A percentile compares a stretch with the other conserved stretches of the same genome.
phyloP scores from a whole-genome alignment of 2,329 filamentous ascomycete genomes.

The Apiospora sp. region DNA sequence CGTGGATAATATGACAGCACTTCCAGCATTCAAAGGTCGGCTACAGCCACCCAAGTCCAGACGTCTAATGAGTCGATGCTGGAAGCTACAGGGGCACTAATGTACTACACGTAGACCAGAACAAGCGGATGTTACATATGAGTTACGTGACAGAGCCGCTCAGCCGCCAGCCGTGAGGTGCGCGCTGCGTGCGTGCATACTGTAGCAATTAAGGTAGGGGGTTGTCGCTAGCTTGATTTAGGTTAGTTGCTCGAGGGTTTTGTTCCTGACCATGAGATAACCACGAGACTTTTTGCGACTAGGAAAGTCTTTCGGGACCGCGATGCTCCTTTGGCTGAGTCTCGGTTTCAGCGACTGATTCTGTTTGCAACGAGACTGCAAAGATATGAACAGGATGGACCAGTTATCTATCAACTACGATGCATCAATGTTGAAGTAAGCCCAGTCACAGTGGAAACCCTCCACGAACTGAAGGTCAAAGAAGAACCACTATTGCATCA shows the following conservation, averaged over 20 bases:
- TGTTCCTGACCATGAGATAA: slow-evolving; percentile 9
- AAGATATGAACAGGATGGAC: background rate
- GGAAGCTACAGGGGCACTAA: background rate
- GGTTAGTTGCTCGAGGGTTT: slow-evolving; percentile 9
- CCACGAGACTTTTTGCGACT: background rate
- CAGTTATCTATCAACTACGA: background rate
- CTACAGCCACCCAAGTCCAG: background rate
- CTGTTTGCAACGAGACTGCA: background rate
- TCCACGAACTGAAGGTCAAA: background rate
- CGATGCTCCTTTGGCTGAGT: background rate
- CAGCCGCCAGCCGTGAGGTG: background rate
- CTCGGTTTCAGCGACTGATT: background rate
- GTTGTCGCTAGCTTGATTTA: background rate
- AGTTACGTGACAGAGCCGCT: slow-evolving; percentile 15
- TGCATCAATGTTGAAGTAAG: background rate
- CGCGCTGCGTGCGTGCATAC: background rate
- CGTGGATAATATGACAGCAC: background rate
- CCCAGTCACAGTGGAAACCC: slow-evolving; percentile 5
- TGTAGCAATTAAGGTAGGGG: background rate
- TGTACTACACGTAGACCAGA: background rate
- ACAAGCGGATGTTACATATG: background rate
- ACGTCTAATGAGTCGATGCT: background rate
- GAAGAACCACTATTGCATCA: slow-evolving; percentile 16
- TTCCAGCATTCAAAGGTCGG: background rate
- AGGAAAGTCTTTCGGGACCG: background rate